Evolutionary conservation across 2,329 filamentous ascomycete genomes (phyloP).

Genomic region (Botrytis galanthina): DNA sequence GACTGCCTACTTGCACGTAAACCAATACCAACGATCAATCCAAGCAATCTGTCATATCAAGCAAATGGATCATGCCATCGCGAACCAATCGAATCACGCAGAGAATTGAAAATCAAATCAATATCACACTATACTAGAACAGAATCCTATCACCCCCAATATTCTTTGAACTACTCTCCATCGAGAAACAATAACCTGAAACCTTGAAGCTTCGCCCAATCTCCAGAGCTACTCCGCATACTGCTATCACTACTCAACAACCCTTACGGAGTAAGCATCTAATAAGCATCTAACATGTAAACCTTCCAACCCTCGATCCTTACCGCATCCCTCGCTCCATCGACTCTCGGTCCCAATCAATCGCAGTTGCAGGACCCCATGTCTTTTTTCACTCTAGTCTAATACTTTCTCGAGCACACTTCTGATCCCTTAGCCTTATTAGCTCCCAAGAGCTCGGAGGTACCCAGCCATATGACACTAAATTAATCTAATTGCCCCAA

Average conservation of each 20-base stretch:
- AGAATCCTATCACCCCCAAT: background rate
- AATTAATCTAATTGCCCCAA: conserved; percentile 1
- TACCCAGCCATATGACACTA: background rate
- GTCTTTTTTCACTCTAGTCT: background rate
- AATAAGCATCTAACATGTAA: background rate
- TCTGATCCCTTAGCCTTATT: background rate
- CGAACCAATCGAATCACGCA: background rate
- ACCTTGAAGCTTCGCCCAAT: background rate
- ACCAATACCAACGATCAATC: background rate
- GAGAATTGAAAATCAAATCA: background rate
- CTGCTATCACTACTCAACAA: background rate
- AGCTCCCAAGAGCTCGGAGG: background rate
- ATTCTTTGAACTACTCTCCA: background rate
- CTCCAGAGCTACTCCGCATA: background rate
- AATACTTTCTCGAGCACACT: background rate
- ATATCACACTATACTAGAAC: conserved; percentile 3
- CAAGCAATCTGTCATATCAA: background rate
- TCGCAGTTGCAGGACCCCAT: background rate
- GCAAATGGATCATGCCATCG: too few species aligned
- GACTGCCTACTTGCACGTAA: background rate
- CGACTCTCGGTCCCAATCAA: conserved; percentile 1
- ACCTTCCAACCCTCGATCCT: conserved; percentile 4
- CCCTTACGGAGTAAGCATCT: background rate
- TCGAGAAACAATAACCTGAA: background rate
- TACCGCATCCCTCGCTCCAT: conserved; percentile 6